phyloP scores from a whole-genome alignment of 2,329 filamentous ascomycete genomes.

The Diaporthe capsici region DNA sequence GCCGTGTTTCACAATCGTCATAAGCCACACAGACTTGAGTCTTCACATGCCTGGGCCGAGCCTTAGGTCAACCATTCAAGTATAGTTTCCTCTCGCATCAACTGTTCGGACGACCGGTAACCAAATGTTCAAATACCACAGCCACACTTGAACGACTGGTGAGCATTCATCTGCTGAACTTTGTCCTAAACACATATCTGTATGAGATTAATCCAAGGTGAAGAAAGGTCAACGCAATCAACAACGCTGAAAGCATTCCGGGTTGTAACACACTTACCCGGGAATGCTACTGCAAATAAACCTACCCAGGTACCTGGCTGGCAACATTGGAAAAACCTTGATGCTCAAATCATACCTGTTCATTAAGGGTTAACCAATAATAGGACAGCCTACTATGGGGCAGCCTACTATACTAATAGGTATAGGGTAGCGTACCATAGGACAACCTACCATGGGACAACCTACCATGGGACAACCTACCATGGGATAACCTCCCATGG shows the following conservation, averaged over 20 bases:
- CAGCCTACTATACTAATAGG: too few species aligned
- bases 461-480: too few species aligned
- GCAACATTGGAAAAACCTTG: too few species aligned
- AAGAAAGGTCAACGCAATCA: neutral
- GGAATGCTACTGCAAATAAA: neutral
- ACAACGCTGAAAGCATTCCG: neutral
- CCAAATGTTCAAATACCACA: neutral
- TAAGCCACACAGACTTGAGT: neutral
- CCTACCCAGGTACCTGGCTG: neutral
- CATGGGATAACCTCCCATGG: too few species aligned
- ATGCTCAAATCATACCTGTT: too few species aligned
- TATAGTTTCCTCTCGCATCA: neutral
- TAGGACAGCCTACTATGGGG: too few species aligned
- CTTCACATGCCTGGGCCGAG: neutral
- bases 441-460: too few species aligned
- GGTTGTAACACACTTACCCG: neutral
- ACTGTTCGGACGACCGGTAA: neutral
- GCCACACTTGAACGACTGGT: neutral
- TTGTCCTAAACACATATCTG: neutral
- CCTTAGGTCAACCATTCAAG: neutral
- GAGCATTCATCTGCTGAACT: neutral
- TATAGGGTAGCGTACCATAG: too few species aligned
- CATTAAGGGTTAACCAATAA: too few species aligned
- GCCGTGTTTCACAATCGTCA: slow-evolving; percentile 1
- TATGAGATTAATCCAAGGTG: neutral